These are phyloP conservation scores for Ascochyta rabiei DNA, from an alignment of 2,329 filamentous ascomycete species.

Conservation along the genomic window DNA sequence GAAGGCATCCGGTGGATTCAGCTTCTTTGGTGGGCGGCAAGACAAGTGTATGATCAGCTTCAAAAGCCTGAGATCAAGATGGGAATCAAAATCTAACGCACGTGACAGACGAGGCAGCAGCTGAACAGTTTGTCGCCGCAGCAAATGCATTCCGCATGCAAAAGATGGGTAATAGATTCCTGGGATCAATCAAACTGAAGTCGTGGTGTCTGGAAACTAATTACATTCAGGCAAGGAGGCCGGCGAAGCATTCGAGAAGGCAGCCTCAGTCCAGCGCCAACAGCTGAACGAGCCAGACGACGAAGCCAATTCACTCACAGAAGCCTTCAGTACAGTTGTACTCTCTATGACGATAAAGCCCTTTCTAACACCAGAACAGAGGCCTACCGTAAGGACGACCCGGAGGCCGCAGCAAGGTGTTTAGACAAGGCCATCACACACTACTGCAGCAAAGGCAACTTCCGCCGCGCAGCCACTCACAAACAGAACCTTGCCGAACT, in stretches of 20 bases:
- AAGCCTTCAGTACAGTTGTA: conserved; percentile 72
- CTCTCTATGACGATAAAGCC: accelerated
- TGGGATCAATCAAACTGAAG: neutral
- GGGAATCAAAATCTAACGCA: conserved; percentile 22
- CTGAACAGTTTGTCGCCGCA: conserved; percentile 84
- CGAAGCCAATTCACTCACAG: conserved; percentile 83
- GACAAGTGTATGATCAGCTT: conserved; percentile 69
- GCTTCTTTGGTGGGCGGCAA: conserved; percentile 82
- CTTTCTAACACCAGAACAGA: conserved; percentile 50
- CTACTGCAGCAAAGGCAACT: conserved; percentile 89
- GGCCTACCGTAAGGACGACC: conserved; percentile 85
- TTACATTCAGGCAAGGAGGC: conserved; percentile 75
- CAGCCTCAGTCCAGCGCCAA: conserved; percentile 77
- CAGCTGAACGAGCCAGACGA: conserved; percentile 92
- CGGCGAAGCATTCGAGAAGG: conserved; percentile 82
- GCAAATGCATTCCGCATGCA: conserved; percentile 91
- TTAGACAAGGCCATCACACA: conserved; percentile 80
- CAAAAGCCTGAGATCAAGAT: neutral
- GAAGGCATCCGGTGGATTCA: conserved; percentile 80
- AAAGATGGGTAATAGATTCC: conserved; percentile 69
- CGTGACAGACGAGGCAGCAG: conserved; percentile 72
- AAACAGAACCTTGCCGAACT: conserved; percentile 89
- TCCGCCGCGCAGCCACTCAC: conserved; percentile 86
- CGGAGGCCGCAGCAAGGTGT: conserved; percentile 80
- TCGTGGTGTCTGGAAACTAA: conserved; percentile 4